Evolutionary conservation across 768 basidiomycete species (phyloP), one percentile per base, ranked within the genome.

Genomic region (Tulasnella calospora): DNA sequence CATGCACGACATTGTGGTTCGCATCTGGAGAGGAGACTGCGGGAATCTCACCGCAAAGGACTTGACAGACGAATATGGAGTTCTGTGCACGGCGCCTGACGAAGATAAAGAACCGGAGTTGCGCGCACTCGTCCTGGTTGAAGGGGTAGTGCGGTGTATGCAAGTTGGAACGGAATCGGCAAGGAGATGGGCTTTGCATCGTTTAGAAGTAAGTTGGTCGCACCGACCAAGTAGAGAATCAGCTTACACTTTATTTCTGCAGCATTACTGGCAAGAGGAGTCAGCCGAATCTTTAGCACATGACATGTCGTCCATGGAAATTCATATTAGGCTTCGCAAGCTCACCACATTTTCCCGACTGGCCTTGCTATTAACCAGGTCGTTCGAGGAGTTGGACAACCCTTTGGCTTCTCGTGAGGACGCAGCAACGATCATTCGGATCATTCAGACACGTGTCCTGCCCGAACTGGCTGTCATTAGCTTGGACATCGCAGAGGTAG

Each of bases 21-120:
- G 73, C 33, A 74, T 79, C 23, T 73, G 44, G 27, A 23, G 72
- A 61, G 89, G 89, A 1, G 85, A 85, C 61, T 86, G 88, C 77
- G 89, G 88, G 12, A 85, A 87, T 55, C 83, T 92, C 5, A 87
- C 89, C 23, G 81, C 84, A 38, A 82, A 84, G 7, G 82, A 85
- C 8, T 80, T 91, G 3, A 87, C 89, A 81, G 87, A 88, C 76
- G 87, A 88, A 73, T 91, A 89, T 81, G 88, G 86, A 79, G 82
- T 76, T 27, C 15, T 51, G 74, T 55, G 38, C 30, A 70, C 69
- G n/a, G 70, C 44, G 0, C 9, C 55, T 27, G 73, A 79, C 51
- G 78, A 74, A 7, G 72, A 79, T 15, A 30, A 40, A 33, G 76
- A 79, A 47, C 41, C 76, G 6, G 79, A 79, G 19, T 82, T 89